Conservation (phyloP, 345 rosid genomes). For the Erodium maritimum region DNA sequence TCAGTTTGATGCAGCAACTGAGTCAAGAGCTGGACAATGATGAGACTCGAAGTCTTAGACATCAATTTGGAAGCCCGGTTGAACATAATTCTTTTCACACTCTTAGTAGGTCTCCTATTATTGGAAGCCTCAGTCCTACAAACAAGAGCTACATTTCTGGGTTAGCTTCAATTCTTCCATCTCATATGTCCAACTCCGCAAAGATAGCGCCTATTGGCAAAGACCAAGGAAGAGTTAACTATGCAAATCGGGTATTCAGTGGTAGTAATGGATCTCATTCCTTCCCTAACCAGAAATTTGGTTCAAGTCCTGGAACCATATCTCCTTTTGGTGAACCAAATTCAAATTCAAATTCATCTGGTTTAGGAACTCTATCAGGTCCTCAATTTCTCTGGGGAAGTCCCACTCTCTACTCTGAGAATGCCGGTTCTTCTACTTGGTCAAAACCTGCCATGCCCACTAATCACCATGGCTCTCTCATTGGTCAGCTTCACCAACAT, state of each 20-base stretch:
- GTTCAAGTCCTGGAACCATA: conserved; percentile 33
- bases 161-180: conserved; percentile 74
- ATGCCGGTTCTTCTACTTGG: conserved; percentile 20
- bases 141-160: conserved; percentile 56
- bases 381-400: conserved; percentile 95
- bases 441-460: conserved; percentile 29
- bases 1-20: conserved; percentile 61
- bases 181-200: conserved; percentile 35
- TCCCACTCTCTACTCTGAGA: conserved; percentile 48
- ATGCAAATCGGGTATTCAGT: conserved; percentile 36
- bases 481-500: conserved; percentile 41
- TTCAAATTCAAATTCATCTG: conserved; percentile 44
- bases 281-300: conserved; percentile 36
- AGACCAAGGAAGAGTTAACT: conserved; percentile 53
- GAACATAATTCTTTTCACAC: conserved; percentile 53
- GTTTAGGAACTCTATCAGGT: conserved; percentile 60
- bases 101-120: conserved; percentile 52
- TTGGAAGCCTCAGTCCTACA: conserved; percentile 45
- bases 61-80: conserved; percentile 55
- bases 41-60: conserved; percentile 52
- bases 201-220: conserved; percentile 56
- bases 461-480: conserved; percentile 31
- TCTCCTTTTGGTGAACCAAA: conserved; percentile 40
- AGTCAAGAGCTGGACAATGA: conserved; percentile 78
- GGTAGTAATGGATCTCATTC: conserved; percentile 30